Evolutionary conservation across 306 rosid species (phyloP).

Genomic region (Pyrus communis): DNA sequence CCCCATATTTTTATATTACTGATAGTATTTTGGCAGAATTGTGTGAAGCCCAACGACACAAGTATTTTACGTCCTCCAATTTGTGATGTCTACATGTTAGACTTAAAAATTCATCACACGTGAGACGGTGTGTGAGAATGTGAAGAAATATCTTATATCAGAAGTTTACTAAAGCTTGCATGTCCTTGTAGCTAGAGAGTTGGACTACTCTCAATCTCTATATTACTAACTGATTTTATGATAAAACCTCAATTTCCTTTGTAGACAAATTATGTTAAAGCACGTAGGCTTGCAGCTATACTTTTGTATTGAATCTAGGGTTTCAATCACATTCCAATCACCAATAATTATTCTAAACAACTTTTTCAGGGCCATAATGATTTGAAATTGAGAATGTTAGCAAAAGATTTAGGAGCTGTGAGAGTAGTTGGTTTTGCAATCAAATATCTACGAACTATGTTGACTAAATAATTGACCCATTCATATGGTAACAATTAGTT

Average conservation of each 20-base stretch:
- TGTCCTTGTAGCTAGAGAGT: not conserved
- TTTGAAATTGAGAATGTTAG: not conserved
- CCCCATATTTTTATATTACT: too few relatives aligned
- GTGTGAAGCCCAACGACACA: too few relatives aligned
- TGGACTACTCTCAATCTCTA: not conserved
- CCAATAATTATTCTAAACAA: not conserved
- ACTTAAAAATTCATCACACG: not conserved
- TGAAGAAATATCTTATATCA: too few relatives aligned
- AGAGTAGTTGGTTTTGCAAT: constrained; percentile 9
- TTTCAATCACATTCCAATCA: not conserved
- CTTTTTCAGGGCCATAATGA: not conserved
- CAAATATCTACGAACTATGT: not conserved
- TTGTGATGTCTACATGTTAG: not conserved
- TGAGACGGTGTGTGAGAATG: too few relatives aligned
- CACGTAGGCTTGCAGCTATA: not conserved
- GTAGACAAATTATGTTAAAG: not conserved
- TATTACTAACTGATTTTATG: too few relatives aligned
- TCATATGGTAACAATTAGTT: not conserved
- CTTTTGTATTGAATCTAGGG: not conserved
- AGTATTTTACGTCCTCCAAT: too few relatives aligned
- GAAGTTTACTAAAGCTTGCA: too few relatives aligned
- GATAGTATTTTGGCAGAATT: too few relatives aligned
- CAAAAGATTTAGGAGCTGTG: not conserved
- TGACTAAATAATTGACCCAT: not conserved
- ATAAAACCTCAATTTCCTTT: too few relatives aligned